A percentile compares a stretch with the other conserved stretches of the same genome.
These are phyloP conservation scores for Penicillium corylophilum DNA, from an alignment of 2,329 filamentous ascomycete species.

Conservation along the genomic window DNA sequence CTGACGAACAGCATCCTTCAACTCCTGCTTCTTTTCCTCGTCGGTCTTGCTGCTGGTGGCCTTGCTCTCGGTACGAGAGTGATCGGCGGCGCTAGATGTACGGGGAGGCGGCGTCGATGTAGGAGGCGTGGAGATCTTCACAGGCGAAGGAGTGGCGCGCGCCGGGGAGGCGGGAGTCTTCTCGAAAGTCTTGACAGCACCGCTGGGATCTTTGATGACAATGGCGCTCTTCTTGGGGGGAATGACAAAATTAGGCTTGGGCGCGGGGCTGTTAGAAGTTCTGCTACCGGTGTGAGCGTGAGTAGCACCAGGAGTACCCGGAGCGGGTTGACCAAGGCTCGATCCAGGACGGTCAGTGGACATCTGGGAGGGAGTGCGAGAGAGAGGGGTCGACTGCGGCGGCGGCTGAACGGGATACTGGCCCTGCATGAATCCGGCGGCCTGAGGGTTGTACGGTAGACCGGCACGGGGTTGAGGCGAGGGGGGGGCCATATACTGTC, in stretches of 20 bases:
- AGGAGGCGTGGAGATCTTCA: conserved; percentile 65
- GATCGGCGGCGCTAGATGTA: conserved; percentile 64
- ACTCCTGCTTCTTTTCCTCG: conserved; percentile 78
- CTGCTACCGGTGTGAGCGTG: conserved; percentile 54
- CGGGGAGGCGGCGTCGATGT: conserved; percentile 75
- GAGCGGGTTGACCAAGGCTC: conserved; percentile 57
- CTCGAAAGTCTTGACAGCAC: conserved; percentile 68
- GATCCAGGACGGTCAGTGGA: conserved; percentile 66
- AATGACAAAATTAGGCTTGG: conserved; percentile 62
- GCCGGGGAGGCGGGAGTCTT: conserved; percentile 65
- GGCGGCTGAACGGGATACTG: conserved; percentile 51
- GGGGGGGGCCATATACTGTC: conserved; percentile 44
- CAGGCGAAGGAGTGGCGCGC: conserved; percentile 57
- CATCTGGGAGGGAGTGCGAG: conserved; percentile 76
- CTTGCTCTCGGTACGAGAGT: conserved; percentile 69
- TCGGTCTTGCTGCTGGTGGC: conserved; percentile 62
- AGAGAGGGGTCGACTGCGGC: conserved; percentile 69
- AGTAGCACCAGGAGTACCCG: conserved; percentile 50
- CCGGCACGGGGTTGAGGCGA: conserved; percentile 50
- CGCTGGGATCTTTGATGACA: conserved; percentile 81
- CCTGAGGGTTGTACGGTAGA: conserved; percentile 51
- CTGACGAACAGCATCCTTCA: conserved; percentile 56
- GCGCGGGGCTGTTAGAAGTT: conserved; percentile 57
- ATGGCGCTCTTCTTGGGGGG: conserved; percentile 72
- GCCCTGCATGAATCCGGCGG: conserved; percentile 48